phyloP scores from a whole-genome alignment of 139 green algal species.

The Tetraselmis chui region DNA sequence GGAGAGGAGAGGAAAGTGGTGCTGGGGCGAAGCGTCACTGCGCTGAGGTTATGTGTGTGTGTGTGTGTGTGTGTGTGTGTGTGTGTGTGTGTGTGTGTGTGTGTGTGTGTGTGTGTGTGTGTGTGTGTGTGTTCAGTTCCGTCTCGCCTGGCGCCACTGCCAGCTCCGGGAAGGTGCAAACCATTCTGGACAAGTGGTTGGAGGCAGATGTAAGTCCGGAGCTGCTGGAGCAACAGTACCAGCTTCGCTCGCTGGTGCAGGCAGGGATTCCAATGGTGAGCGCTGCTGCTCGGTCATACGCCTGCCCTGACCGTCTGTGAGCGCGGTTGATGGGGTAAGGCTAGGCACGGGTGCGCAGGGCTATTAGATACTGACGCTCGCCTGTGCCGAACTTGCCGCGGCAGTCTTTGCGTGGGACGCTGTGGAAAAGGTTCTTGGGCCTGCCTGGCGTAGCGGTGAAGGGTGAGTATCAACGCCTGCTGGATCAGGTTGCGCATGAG shows the following conservation, averaged over 20 bases:
- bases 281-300: not conserved
- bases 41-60: too few species aligned
- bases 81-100: not conserved
- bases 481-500: conserved; percentile 16
- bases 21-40: too few species aligned
- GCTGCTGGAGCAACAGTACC: conserved; percentile 14
- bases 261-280: conserved; percentile 39
- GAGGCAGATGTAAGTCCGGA: not conserved
- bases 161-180: not conserved
- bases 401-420: conserved; percentile 25
- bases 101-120: not conserved
- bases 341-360: too few species aligned
- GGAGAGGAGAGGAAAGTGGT: too few species aligned
- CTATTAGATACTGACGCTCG: too few species aligned
- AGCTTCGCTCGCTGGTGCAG: conserved; percentile 41
- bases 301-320: too few species aligned
- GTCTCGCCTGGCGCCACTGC: too few species aligned
- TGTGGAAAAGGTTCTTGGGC: conserved; percentile 55
- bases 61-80: too few species aligned
- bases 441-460: conserved; percentile 22
- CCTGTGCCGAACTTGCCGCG: too few species aligned
- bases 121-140: too few species aligned
- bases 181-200: not conserved
- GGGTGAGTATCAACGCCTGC: conserved; percentile 43
- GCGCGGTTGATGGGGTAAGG: too few species aligned